Evolutionary conservation across 2,329 filamentous ascomycete genomes (phyloP).

Genomic region (Fusarium irregulare): DNA sequence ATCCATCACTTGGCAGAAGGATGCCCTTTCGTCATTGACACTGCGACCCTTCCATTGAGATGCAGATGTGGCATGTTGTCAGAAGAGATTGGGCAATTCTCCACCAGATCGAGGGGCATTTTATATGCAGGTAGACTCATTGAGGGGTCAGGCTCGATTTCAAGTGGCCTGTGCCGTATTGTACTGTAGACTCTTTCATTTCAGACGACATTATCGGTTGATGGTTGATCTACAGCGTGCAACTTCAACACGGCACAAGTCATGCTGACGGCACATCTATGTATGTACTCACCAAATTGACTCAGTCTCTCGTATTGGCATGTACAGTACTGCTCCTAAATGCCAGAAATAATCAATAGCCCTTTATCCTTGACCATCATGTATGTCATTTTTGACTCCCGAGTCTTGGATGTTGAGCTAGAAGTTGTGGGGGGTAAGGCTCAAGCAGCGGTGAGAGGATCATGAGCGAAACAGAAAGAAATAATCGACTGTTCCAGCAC

Average conservation of each 20-base stretch:
- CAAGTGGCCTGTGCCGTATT: slow-evolving; percentile 3
- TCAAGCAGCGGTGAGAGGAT: slow-evolving; percentile 44
- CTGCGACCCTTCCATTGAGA: slow-evolving; percentile 21
- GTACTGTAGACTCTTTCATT: slow-evolving; percentile 12
- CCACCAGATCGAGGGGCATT: slow-evolving; percentile 46
- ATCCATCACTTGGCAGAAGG: slow-evolving; percentile 20
- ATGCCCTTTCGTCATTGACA: slow-evolving; percentile 28
- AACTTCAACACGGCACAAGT: background rate
- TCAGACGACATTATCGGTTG: slow-evolving; percentile 11
- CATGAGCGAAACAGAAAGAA: slow-evolving; percentile 34
- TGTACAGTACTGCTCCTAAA: slow-evolving; percentile 24
- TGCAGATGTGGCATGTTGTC: slow-evolving; percentile 44
- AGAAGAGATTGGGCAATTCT: slow-evolving; percentile 44
- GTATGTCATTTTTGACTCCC: slow-evolving; percentile 38
- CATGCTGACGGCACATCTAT: slow-evolving; percentile 7
- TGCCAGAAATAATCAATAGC: slow-evolving; percentile 5
- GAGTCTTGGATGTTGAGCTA: slow-evolving; percentile 17
- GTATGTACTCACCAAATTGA: slow-evolving; percentile 2
- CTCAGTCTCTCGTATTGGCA: slow-evolving; percentile 4
- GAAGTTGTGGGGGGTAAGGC: slow-evolving; percentile 29
- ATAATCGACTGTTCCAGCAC: slow-evolving; percentile 33
- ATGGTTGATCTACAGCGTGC: slow-evolving; percentile 19
- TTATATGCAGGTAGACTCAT: slow-evolving; percentile 14
- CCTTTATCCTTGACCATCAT: slow-evolving; percentile 16
- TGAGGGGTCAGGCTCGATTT: slow-evolving; percentile 23